Base-by-base conservation (phyloP, 176 grass and related monocot species). In the Bromus sterilis region DNA sequence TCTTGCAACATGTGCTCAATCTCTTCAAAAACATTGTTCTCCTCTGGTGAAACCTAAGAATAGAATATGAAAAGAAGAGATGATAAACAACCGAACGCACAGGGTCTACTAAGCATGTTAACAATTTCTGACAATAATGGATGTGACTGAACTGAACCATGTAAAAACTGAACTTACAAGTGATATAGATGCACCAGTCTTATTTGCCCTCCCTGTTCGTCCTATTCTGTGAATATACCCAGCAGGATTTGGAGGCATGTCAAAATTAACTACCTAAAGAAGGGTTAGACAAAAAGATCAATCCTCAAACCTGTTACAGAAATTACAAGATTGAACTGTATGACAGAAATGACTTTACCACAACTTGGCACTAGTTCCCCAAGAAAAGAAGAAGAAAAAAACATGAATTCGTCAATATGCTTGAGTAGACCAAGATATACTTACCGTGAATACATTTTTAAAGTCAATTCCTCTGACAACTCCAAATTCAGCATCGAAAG, bases 381-480 rank as follows among this genome's bases (percentile, higher is more conserved):
- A 0, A n/a, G n/a, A n/a, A n/a, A n/a, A n/a, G n/a, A n/a, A n/a
- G 18, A 21, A 21, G 18, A 51, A 51, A 51, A 39, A 34, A 20
- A 48, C 6, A 51, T 59, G 36, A 12, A 77, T 58, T 40, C 14
- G n/a, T 49, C 42, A 44, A 72, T 63, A 39, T 67, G 73, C 35
- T 71, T 83, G 66, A 31, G 32, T 53, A 71, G 14, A 74, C 62
- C 16, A 89, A 76, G 13, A 67, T 82, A 64, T 66, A 84, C 90
- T 70, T 91, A 98, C 95, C 44, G 92, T 98, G 69, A 91, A 95
- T 33, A 98, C 92, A 79, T 98, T 91, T 91, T 98, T 93, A 86
- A 98, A 98, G 78, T 98, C 92, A 25, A 98, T 93, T 89, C 95
- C 92, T 85, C 95, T 95, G 29, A 93, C 92, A 26, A 95, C 95